These are phyloP conservation scores for Aspergillus wentii DNA, from an alignment of 495 filamentous ascomycete genomes.

Conservation along the genomic window DNA sequence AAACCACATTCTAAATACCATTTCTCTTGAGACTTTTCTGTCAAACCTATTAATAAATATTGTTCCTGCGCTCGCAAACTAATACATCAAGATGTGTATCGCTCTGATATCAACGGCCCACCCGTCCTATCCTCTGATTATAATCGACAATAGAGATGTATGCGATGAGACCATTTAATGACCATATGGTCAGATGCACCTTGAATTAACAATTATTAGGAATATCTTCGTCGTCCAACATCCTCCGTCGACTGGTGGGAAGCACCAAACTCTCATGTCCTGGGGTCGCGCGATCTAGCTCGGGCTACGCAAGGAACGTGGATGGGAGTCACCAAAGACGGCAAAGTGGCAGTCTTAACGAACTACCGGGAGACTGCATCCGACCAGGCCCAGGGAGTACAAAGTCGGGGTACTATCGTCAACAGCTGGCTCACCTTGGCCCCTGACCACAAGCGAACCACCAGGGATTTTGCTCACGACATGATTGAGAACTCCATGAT, in stretches of 20 bases:
- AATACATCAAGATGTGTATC: conserved; percentile 88
- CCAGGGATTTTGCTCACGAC: conserved; percentile 60
- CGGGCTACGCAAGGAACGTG: conserved; percentile 75
- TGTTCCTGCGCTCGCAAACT: no score
- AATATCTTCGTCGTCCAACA: conserved; percentile 88
- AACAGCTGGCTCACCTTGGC: conserved; percentile 70
- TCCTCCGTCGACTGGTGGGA: conserved; percentile 81
- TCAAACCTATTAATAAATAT: no score
- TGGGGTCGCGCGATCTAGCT: conserved; percentile 65
- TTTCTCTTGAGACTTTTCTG: no score
- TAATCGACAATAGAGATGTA: conserved; percentile 92
- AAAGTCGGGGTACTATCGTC: conserved; percentile 78
- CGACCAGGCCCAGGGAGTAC: conserved; percentile 49
- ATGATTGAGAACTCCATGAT: conserved; percentile 49
- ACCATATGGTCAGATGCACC: conserved; percentile 1
- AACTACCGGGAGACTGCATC: conserved; percentile 75
- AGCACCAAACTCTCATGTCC: conserved; percentile 51
- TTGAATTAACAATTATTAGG: conserved; percentile 36
- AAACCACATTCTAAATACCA: not conserved
- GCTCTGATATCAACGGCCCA: conserved; percentile 84
- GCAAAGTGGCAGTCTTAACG: conserved; percentile 85
- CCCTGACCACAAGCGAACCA: conserved; percentile 26
- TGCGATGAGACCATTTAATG: conserved; percentile 5
- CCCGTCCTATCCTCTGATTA: conserved; percentile 81
- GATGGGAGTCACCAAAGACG: conserved; percentile 82